A percentile compares a stretch with the other conserved stretches of the same genome.
Evolutionary conservation across 768 basidiomycete species (phyloP).

Genomic region (Kwoniella botswanensis): DNA sequence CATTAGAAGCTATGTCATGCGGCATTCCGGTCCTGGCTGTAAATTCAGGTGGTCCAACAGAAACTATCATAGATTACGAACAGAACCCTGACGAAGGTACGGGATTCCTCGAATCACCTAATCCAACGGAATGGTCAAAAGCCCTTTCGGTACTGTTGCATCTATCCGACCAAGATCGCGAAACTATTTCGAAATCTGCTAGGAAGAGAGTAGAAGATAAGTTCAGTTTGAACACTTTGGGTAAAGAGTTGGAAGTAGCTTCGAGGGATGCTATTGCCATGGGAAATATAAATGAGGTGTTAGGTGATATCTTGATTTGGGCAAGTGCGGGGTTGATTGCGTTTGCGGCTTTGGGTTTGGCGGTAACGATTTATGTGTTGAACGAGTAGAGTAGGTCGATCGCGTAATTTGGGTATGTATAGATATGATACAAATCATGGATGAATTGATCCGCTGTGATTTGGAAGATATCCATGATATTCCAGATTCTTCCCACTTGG

Average conservation of each 20-base stretch:
- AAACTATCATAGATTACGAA: slow-evolving; percentile 69
- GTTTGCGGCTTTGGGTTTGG: slow-evolving; percentile 9
- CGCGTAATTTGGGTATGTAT: neutral
- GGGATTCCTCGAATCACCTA: slow-evolving; percentile 75
- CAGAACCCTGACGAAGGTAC: slow-evolving; percentile 63
- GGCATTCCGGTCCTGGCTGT: slow-evolving; percentile 89
- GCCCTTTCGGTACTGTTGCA: slow-evolving; percentile 67
- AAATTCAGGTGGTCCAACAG: slow-evolving; percentile 82
- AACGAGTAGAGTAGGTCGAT: neutral
- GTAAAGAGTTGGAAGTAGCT: slow-evolving; percentile 51
- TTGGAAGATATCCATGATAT: too few relatives aligned
- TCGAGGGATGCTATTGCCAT: slow-evolving; percentile 43
- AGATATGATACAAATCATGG: neutral
- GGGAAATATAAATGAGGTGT: slow-evolving; percentile 39
- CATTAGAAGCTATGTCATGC: slow-evolving; percentile 91
- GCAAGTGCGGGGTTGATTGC: slow-evolving; percentile 35
- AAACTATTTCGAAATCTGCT: slow-evolving; percentile 65
- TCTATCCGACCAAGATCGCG: slow-evolving; percentile 59
- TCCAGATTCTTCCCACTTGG: too few relatives aligned
- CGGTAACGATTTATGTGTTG: slow-evolving; percentile 5
- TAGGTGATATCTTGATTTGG: slow-evolving; percentile 50
- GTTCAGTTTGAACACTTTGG: slow-evolving; percentile 71
- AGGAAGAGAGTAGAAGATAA: slow-evolving; percentile 66
- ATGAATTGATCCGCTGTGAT: neutral
- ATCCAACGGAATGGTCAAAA: slow-evolving; percentile 71